Percentiles rank a stretch among this genome's conserved stretches.
Evolutionary conservation across 2,329 filamentous ascomycete genomes (phyloP).

Genomic region (Zarea fungicola): DNA sequence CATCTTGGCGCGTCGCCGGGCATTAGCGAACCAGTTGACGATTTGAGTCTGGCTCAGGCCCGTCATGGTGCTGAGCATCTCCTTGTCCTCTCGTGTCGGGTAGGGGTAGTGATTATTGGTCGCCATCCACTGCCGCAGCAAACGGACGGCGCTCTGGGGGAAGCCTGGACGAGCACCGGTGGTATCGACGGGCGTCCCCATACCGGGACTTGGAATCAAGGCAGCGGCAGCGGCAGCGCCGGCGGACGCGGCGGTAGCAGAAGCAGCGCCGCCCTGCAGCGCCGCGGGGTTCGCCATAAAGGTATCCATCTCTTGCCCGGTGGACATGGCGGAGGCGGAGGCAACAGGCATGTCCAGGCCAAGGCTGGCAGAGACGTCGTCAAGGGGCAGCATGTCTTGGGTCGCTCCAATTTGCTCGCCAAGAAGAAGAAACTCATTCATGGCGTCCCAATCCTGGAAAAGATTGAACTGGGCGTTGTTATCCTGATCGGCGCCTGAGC

Average conservation of each 20-base stretch:
- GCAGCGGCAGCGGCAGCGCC: neutral
- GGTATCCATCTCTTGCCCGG: neutral
- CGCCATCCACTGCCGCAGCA: slow-evolving; percentile 74
- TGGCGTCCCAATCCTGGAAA: slow-evolving; percentile 10
- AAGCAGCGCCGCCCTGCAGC: too few species aligned
- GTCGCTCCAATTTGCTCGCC: neutral
- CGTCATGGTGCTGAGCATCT: slow-evolving; percentile 65
- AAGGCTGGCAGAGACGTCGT: neutral
- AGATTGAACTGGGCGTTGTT: neutral
- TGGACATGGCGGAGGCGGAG: too few species aligned
- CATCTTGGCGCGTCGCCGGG: slow-evolving; percentile 71
- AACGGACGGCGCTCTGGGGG: slow-evolving; percentile 66
- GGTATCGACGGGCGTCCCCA: slow-evolving; percentile 1
- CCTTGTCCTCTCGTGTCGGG: slow-evolving; percentile 76
- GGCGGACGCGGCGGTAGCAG: too few species aligned
- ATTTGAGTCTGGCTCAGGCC: slow-evolving; percentile 75
- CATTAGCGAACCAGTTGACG: slow-evolving; percentile 84
- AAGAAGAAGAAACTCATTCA: slow-evolving; percentile 8
- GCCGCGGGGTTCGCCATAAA: too few species aligned
- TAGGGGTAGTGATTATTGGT: slow-evolving; percentile 74
- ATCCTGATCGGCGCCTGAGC: slow-evolving; percentile 5
- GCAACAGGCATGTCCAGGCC: neutral
- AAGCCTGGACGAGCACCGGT: slow-evolving; percentile 29
- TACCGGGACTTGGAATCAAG: neutral
- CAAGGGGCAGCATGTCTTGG: too few species aligned